These are phyloP conservation scores for Luffa aegyptiaca DNA, from an alignment of 306 rosid species.

Conservation along the genomic window DNA sequence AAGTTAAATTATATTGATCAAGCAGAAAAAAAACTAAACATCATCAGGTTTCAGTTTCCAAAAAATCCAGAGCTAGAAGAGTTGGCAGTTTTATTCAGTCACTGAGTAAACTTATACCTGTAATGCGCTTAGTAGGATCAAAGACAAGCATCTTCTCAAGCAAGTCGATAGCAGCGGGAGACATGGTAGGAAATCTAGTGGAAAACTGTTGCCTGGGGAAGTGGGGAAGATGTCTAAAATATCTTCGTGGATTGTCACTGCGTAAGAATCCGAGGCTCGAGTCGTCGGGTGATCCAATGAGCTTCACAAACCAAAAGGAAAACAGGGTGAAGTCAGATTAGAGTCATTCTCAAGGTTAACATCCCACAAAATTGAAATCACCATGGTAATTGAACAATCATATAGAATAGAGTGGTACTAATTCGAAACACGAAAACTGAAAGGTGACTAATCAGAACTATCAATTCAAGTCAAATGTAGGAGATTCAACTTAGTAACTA, in stretches of 20 bases:
- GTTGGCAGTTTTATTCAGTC: not conserved
- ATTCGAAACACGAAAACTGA: not conserved
- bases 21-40: not conserved
- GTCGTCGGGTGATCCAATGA: slow-evolving; percentile 95
- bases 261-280: slow-evolving; percentile 85
- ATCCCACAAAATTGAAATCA: not conserved
- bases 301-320: slow-evolving; percentile 38
- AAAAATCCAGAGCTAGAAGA: not conserved
- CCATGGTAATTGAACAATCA: not conserved
- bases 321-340: not conserved
- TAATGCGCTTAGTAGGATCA: slow-evolving; percentile 85
- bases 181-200: slow-evolving; percentile 55
- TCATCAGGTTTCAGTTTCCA: not conserved
- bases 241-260: slow-evolving; percentile 84
- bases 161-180: slow-evolving; percentile 74
- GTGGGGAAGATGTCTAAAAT: slow-evolving; percentile 80
- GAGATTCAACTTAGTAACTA: not conserved
- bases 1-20: not conserved
- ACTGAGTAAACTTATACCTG: slow-evolving; percentile 36
- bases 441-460: not conserved
- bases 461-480: not conserved
- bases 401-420: not conserved
- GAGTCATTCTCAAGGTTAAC: not conserved
- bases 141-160: slow-evolving; percentile 94
- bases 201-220: slow-evolving; percentile 58